Evolutionary conservation across 176 grass and related monocot genomes (phyloP).

Genomic region (Melocanna baccifera): DNA sequence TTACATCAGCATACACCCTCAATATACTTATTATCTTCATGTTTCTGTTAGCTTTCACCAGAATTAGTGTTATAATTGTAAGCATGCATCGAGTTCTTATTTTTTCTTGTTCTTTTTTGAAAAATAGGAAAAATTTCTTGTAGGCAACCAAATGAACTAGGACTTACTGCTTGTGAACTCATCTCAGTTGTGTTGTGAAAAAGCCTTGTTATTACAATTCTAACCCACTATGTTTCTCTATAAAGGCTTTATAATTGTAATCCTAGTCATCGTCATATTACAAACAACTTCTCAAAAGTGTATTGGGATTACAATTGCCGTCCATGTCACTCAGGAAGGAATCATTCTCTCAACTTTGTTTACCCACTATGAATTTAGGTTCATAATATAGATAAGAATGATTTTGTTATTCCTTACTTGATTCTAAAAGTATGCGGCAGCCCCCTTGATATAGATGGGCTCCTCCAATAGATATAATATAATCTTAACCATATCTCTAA

Average conservation of each 20-base stretch:
- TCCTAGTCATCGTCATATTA: not conserved
- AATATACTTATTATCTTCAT: not conserved
- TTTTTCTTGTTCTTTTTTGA: not conserved
- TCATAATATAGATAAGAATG: too few species aligned
- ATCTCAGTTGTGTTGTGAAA: not conserved
- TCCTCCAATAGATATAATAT: too few species aligned
- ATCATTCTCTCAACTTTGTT: too few species aligned
- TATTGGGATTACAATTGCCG: not conserved
- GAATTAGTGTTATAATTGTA: slow-evolving; percentile 1
- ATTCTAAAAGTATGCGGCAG: too few species aligned
- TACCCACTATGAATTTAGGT: too few species aligned
- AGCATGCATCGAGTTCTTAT: not conserved
- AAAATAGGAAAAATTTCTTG: not conserved
- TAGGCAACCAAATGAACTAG: not conserved
- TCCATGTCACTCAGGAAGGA: too few species aligned
- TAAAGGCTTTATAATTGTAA: not conserved
- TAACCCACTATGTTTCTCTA: not conserved
- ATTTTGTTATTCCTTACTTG: too few species aligned
- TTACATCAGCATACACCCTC: not conserved
- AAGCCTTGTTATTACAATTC: not conserved
- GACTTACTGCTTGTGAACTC: not conserved
- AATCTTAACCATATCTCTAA: too few species aligned
- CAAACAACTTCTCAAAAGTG: not conserved
- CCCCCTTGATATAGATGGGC: too few species aligned
- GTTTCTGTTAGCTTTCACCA: not conserved